Percentiles rank a stretch among this genome's conserved stretches.
phyloP scores from a whole-genome alignment of 306 rosid genomes.

The Medicago truncatula region DNA sequence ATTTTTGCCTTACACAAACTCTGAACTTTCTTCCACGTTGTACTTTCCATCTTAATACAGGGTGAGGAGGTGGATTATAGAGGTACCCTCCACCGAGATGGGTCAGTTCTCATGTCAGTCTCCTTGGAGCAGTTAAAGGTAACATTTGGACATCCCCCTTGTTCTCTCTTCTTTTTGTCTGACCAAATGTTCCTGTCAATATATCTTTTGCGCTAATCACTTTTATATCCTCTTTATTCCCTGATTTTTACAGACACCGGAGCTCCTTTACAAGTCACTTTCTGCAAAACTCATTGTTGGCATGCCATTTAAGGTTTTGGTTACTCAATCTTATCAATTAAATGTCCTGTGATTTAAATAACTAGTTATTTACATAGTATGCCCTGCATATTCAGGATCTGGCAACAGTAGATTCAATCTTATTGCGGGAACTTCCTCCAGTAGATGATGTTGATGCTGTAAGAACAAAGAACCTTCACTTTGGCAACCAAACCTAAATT shows the following conservation, averaged over 20 bases:
- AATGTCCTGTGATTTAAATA: slow-evolving; percentile 39
- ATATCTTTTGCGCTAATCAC: slow-evolving; percentile 17
- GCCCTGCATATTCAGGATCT: slow-evolving; percentile 71
- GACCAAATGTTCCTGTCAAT: slow-evolving; percentile 17
- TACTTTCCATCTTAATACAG: slow-evolving; percentile 49
- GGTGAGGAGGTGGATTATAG: slow-evolving; percentile 97
- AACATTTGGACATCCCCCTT: slow-evolving; percentile 27
- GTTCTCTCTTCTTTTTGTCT: slow-evolving; percentile 18
- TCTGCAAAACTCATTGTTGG: slow-evolving; percentile 89
- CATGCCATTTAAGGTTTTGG: slow-evolving; percentile 95
- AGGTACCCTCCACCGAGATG: slow-evolving; percentile 93
- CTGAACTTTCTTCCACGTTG: too few relatives aligned
- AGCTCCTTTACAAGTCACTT: slow-evolving; percentile 87
- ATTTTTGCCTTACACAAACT: background rate
- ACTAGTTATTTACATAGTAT: slow-evolving; percentile 40
- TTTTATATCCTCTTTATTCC: background rate
- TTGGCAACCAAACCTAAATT: slow-evolving; percentile 35
- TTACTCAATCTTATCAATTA: slow-evolving; percentile 27
- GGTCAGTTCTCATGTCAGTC: slow-evolving; percentile 96
- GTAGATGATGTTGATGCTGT: slow-evolving; percentile 77
- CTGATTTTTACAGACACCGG: slow-evolving; percentile 68
- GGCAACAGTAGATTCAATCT: slow-evolving; percentile 95
- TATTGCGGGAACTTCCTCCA: slow-evolving; percentile 88
- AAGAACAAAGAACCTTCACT: slow-evolving; percentile 66
- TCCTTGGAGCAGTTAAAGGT: slow-evolving; percentile 91